Evolutionary conservation across 345 rosid genomes (phyloP).

Genomic region (Camelina neglecta): DNA sequence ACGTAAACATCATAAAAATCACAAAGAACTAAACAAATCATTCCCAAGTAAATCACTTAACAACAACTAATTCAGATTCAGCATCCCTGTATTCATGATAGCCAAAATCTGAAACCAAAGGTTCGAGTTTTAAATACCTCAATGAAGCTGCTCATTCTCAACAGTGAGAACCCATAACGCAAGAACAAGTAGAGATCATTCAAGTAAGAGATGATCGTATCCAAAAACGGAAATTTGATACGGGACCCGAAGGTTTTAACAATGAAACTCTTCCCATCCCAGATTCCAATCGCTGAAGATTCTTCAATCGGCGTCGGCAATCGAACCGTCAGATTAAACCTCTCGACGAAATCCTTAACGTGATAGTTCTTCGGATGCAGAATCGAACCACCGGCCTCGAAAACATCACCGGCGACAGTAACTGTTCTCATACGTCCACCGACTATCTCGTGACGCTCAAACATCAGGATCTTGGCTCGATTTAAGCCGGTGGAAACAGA

Average conservation of each 20-base stretch:
- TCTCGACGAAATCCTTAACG: slow-evolving; percentile 62
- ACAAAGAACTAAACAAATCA: neutral
- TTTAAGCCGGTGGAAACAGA: slow-evolving; percentile 38
- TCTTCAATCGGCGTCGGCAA: slow-evolving; percentile 56
- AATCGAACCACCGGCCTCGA: slow-evolving; percentile 92
- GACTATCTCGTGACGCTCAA: slow-evolving; percentile 70
- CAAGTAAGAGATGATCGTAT: slow-evolving; percentile 61
- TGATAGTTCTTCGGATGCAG: slow-evolving; percentile 88
- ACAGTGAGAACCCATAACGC: slow-evolving; percentile 80
- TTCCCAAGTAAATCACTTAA: neutral
- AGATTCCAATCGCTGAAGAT: slow-evolving; percentile 65
- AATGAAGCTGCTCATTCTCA: slow-evolving; percentile 69
- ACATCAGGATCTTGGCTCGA: slow-evolving; percentile 50
- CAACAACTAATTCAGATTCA: neutral
- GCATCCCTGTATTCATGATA: neutral
- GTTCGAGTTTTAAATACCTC: slow-evolving; percentile 51
- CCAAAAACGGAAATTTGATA: slow-evolving; percentile 51
- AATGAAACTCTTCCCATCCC: slow-evolving; percentile 73
- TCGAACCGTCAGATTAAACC: slow-evolving; percentile 54
- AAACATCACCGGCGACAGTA: slow-evolving; percentile 59
- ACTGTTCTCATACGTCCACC: slow-evolving; percentile 95
- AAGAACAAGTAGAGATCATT: slow-evolving; percentile 61
- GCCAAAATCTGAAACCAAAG: neutral
- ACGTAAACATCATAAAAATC: neutral
- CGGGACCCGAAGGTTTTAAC: slow-evolving; percentile 59